Evolutionary conservation across 2,329 filamentous ascomycete species (phyloP), one percentile per base, ranked within the genome.

Genomic region (Pyrenophora teres): DNA sequence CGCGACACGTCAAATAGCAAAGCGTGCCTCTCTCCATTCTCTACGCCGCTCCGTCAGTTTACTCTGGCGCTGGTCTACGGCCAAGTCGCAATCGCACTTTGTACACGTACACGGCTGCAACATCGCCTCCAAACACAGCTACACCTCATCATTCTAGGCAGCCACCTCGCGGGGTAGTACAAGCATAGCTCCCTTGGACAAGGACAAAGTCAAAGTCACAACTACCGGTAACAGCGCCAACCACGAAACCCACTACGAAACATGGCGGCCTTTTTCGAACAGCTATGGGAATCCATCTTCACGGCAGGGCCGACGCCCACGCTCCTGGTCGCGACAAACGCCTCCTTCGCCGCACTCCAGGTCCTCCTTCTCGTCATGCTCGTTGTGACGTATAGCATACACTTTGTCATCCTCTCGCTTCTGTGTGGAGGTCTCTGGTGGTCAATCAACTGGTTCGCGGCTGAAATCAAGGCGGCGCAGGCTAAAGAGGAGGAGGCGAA

Each of bases 401-500:
- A 97, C 80, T 96, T 97, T 69, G 73, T 91, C 57, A 81, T 93
- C 51, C 83, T 99, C 5, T 96, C 90, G 10, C 67, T 87, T 52
- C 80, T 99, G 8, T 90, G 86, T 58, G 92, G 78, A 27, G 89
- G 89, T 4, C 81, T 97, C 31, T 99, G 94, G 94, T 92, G 84
- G 79, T 85, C 89, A 50, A 92, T 97, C 77, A 97, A 97, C 82
- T 99, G 94, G 94, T 97, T 99, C 70, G 92, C 90, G 48, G 77
- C 77, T 39, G 93, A 87, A 69, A 73, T 87, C 45, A 70, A 73
- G 25, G 75, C 76, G 27, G 76, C 77, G 58, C 72, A 80, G 59
- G 69, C 68, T 37, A 72, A 76, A 62, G 74, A 80, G 63, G 78
- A 80, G 62, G 79, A 82, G 57, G 78, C 78, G 15, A 79, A 78